A percentile compares a stretch with the other conserved stretches of the same genome.
These are phyloP conservation scores for Podospora bellae-mahoneyi DNA, from an alignment of 495 filamentous ascomycete genomes.

Conservation along the genomic window DNA sequence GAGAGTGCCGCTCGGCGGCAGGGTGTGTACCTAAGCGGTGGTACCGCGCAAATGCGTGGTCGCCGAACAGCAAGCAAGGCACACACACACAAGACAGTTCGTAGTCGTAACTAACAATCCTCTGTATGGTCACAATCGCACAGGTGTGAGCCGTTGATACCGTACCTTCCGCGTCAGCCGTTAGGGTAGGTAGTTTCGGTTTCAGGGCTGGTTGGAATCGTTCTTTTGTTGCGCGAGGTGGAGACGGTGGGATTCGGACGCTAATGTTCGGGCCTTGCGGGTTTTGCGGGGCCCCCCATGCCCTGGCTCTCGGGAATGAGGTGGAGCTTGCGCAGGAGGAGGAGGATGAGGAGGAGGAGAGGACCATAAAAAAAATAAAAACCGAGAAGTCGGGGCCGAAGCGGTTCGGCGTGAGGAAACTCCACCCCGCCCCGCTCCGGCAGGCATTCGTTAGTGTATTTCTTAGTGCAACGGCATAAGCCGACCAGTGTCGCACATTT, in stretches of 20 bases:
- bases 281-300: background rate
- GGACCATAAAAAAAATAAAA: too few species aligned
- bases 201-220: background rate
- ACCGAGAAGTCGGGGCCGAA: background rate
- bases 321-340: background rate
- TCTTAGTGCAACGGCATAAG: background rate
- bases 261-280: background rate
- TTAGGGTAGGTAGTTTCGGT: background rate
- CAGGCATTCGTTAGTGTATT: background rate
- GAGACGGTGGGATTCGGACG: background rate
- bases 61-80: background rate
- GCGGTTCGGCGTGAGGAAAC: background rate
- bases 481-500: background rate
- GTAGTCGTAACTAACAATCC: background rate
- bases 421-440: background rate
- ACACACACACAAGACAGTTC: background rate
- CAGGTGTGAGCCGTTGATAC: background rate
- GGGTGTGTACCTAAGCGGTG: background rate
- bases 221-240: conserved; percentile 11
- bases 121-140: background rate
- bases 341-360: too few species aligned
- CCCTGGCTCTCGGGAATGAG: background rate
- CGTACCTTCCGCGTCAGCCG: too few species aligned
- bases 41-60: background rate
- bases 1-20: background rate